Evolutionary conservation across 352 stramenopile genomes (phyloP), one percentile per base, ranked within the genome.

Genomic region (Saprolegnia diclina): DNA sequence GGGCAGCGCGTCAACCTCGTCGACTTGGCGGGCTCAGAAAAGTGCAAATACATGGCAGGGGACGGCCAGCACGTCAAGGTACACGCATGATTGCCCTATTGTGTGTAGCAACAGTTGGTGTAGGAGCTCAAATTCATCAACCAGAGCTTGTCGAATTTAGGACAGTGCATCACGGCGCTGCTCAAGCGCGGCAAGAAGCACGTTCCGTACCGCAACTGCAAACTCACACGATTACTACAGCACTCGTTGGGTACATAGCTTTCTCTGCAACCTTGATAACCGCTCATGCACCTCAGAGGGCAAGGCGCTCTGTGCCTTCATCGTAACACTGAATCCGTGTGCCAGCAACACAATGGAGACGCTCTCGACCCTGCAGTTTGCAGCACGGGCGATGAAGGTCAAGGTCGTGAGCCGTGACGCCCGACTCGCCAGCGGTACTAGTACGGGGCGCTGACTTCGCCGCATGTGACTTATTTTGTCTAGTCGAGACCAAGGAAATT

Each of bases 341-440:
- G 59, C 73, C 0, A 79, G 76, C 0, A 82, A 90, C 48, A 72
- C 77, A 16, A 65, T 77, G 1, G 83, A 92, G 71, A 90, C 83
- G 11, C 72, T 90, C 9, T 85, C 82, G 42, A 89, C 83, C 0
- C 57, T 92, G 32, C 80, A 85, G n/a, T 90, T 92, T 61, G 83
- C 82, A 1, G 79, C 89, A 54, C 77, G 83, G 5, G 83, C 83
- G n/a, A 89, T 90, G 81, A 74, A 88, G 29, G 82, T 91, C 42
- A 50, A 75, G 1, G 81, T 90, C 24, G 71, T 77, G 11, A 59
- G 52, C 52, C 11, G 16, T 10, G 35, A 59, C 35, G 2, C 9
- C 11, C 24, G 42, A 5, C 29, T 35, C 29, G 5, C 29, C 29
- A 35, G 29, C 5, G 29, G 29, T 35, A 35, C 29, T 6, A n/a